A percentile compares a stretch with the other conserved stretches of the same genome.
These are phyloP conservation scores for Diaporthe eres DNA, from an alignment of 2,329 filamentous ascomycete genomes.

Conservation along the genomic window DNA sequence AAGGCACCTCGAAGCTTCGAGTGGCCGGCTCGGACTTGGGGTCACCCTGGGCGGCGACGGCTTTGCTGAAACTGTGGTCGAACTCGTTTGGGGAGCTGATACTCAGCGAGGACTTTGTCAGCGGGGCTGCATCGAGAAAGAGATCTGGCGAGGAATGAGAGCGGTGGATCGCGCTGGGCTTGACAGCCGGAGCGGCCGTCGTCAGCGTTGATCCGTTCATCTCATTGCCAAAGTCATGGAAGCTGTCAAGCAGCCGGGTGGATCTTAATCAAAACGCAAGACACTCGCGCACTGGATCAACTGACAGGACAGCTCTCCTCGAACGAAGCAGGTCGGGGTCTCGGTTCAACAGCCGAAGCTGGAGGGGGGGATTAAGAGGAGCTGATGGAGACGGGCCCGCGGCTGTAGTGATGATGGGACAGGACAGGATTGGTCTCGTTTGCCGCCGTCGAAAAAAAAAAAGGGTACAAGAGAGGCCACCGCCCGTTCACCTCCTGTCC, in stretches of 20 bases:
- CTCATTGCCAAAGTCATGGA: constrained; percentile 53
- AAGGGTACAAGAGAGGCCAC: not conserved
- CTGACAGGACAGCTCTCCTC: constrained; percentile 37
- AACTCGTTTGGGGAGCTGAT: constrained; percentile 37
- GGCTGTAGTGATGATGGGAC: constrained; percentile 2
- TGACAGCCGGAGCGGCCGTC: constrained; percentile 57
- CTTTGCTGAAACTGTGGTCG: constrained; percentile 29
- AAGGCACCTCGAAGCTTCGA: constrained; percentile 64
- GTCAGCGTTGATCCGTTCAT: constrained; percentile 59
- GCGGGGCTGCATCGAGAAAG: constrained; percentile 45
- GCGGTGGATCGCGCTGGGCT: constrained; percentile 44
- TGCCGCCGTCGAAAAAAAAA: not conserved
- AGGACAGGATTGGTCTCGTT: constrained; percentile 21
- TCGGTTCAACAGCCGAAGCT: constrained; percentile 14
- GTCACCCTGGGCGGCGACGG: constrained; percentile 27
- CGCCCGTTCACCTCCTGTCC: constrained; percentile 31
- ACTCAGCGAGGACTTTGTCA: constrained; percentile 42
- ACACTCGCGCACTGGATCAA: constrained; percentile 35
- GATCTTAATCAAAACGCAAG: constrained; percentile 32
- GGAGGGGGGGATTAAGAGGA: not conserved
- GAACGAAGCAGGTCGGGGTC: constrained; percentile 23
- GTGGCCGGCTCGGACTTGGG: constrained; percentile 12
- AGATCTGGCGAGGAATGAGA: constrained; percentile 54
- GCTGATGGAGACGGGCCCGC: constrained; percentile 21
- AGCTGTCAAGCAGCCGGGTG: constrained; percentile 38